These are phyloP conservation scores for Geosmithia flava DNA, from an alignment of 2,329 filamentous ascomycete genomes.

Conservation along the genomic window DNA sequence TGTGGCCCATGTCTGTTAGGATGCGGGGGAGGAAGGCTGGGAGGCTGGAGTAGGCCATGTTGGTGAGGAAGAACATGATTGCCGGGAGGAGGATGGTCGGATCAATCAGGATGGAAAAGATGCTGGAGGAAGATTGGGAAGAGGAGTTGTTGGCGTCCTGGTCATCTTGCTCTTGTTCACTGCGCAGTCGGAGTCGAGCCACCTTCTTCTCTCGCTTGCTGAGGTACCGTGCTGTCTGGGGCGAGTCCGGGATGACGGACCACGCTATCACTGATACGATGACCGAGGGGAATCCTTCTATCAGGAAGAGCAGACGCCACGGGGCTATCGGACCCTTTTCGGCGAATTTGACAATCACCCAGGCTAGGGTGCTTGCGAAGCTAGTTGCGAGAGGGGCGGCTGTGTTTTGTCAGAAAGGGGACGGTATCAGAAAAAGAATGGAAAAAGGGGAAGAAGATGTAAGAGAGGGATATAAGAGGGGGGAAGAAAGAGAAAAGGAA, in stretches of 20 bases:
- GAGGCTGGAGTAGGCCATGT: constrained; percentile 78
- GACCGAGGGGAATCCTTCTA: constrained; percentile 78
- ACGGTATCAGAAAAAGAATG: too few relatives aligned
- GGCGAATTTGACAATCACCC: constrained; percentile 61
- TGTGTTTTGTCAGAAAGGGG: constrained; percentile 4
- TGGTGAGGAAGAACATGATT: constrained; percentile 75
- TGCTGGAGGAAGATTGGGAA: constrained; percentile 15
- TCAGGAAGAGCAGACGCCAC: constrained; percentile 75
- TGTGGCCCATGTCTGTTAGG: constrained; percentile 63
- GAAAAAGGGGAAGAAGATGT: too few relatives aligned
- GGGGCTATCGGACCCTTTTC: constrained; percentile 56
- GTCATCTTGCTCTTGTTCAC: constrained; percentile 22
- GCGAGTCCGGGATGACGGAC: constrained; percentile 65
- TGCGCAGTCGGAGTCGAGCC: constrained; percentile 54
- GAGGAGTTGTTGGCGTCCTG: constrained; percentile 2
- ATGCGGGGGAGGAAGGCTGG: constrained; percentile 82
- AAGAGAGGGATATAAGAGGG: too few relatives aligned
- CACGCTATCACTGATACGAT: constrained; percentile 63
- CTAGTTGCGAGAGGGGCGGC: constrained; percentile 73
- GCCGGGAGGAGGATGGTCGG: constrained; percentile 53
- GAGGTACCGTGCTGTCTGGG: constrained; percentile 52
- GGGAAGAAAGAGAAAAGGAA: constrained; percentile 1
- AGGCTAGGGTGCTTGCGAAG: constrained; percentile 66
- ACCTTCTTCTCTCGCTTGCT: constrained; percentile 53
- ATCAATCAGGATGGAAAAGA: constrained; percentile 30